A percentile compares a stretch with the other conserved stretches of the same genome.
phyloP scores from a whole-genome alignment of 1,284 basidiomycete species.

The Fomitopsis pinicola region DNA sequence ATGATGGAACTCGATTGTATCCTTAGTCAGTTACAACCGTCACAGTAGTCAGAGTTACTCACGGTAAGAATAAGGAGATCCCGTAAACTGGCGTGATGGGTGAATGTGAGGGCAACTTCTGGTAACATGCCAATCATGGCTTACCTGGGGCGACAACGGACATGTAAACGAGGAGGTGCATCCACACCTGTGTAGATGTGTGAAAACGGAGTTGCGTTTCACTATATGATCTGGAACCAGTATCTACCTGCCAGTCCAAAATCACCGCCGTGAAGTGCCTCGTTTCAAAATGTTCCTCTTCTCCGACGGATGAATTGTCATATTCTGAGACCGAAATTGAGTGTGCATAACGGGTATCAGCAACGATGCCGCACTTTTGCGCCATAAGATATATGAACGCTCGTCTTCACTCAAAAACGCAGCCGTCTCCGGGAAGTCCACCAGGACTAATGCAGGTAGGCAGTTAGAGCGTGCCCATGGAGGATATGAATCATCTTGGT shows the following conservation, averaged over 20 bases:
- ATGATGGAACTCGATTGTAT: slow-evolving; percentile 51
- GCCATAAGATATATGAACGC: slow-evolving; percentile 53
- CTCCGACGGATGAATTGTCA: slow-evolving; percentile 62
- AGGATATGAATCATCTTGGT: slow-evolving; percentile 32
- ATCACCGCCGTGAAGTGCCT: slow-evolving; percentile 53
- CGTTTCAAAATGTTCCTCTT: slow-evolving; percentile 55
- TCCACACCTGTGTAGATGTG: too few relatives aligned
- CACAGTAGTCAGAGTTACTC: slow-evolving; percentile 2
- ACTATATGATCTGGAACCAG: slow-evolving; percentile 1
- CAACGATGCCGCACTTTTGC: slow-evolving; percentile 42
- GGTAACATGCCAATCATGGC: too few relatives aligned
- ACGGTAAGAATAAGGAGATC: slow-evolving; percentile 21
- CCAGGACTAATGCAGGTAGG: slow-evolving; percentile 34
- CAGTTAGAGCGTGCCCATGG: slow-evolving; percentile 11
- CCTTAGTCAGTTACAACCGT: background rate
- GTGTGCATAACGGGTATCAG: too few relatives aligned
- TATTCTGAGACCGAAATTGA: slow-evolving; percentile 31
- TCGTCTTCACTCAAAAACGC: slow-evolving; percentile 58
- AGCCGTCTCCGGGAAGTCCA: slow-evolving; percentile 57
- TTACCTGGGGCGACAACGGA: too few relatives aligned
- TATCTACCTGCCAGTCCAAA: slow-evolving; percentile 52
- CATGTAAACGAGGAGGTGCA: too few relatives aligned
- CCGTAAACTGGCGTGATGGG: slow-evolving; percentile 9
- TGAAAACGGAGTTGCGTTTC: too few relatives aligned
- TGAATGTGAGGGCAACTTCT: too few relatives aligned